Evolutionary conservation across 2,329 filamentous ascomycete genomes (phyloP), one percentile per base, ranked within the genome.

Genomic region (Cercospora beticola): DNA sequence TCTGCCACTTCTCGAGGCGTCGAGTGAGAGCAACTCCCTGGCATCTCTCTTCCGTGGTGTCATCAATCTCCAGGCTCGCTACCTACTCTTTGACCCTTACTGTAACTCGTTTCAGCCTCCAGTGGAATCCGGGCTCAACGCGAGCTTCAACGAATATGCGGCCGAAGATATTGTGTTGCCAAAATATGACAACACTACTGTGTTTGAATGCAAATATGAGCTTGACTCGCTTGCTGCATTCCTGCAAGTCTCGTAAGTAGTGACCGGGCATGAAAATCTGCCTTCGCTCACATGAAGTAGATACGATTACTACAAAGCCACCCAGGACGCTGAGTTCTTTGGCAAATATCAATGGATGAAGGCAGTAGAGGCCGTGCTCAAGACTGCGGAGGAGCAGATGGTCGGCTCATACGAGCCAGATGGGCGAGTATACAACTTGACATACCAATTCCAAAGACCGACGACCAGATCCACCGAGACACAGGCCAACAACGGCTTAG

Each of bases 11-110:
- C 80, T 92, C 18, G 84, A 83, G 65, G 82, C 85, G 3, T 86
- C 85, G 43, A 80, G 80, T 5, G 83, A 83, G 3, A 79, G 81
- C 4, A 82, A 88, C 74, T 89, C 88, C 0, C 82, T 92, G 21
- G 89, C 89, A 36, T 87, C 86, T 23, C 81, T 92, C 0, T 92
- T 89, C 79, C 85, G 90, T 14, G 90, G 90, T 0, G 85, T 90
- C 2, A 90, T 93, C 77, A 92, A 92, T 76, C 82, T 90, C 5
- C 90, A 92, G 76, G 83, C 89, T 23, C 84, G 90, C 56, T 92
- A 91, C 77, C 84, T 92, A 62, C 82, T 87, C 64, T 85, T 85
- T 33, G 87, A 86, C 16, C 84, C 84, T 5, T 85, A 84, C 73
- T 86, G 84, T 78, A 85, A 86, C 74, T 81, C 83, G 5, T 86